Evolutionary conservation across 305 asterid species (phyloP), one percentile per base, ranked within the genome.

Genomic region (Rubia peregrina): DNA sequence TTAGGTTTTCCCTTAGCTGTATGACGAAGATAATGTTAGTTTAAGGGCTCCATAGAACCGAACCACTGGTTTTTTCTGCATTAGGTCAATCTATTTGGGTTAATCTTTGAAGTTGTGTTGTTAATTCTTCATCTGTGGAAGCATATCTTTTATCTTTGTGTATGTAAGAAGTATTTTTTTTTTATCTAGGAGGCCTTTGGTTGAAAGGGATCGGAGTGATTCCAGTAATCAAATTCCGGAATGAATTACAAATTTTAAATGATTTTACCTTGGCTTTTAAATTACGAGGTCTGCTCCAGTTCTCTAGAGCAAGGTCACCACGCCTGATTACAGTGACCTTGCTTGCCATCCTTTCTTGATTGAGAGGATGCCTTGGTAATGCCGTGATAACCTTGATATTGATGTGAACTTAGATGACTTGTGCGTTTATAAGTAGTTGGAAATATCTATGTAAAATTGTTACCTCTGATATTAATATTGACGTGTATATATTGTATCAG

Each of bases 401-500:
- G 21, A 3, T 46, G 21, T 14, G 48, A 67, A 9, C 3, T 21
- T 67, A 67, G 24, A 12, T 30, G 12, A 26, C 60, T 67, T 26
- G 12, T 17, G n/a, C 19, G 13, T 67, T 46, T 46, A 1, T 1
- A 33, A 33, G 38, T 11, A 6, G 16, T 55, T 69, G 57, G 46
- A 21, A 17, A 22, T 19, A 33, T 38, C 21, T 65, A 36, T 16
- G 22, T 33, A 55, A 64, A 13, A 17, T 17, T 62, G 16, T 11
- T 13, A 38, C 24, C 36, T 75, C 67, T 33, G 3, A 40, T 55
- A 9, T 9, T 75, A 69, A 16, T 24, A 19, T 67, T 74, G 53
- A 57, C 12, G 13, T 65, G 12, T 70, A 12, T 43, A 7, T 62
- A 19, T 65, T 69, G 51, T 66, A 71, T 70, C 84, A 89, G 97